Conservation (phyloP, 495 filamentous ascomycete species). For the Rusavskia elegans region DNA sequence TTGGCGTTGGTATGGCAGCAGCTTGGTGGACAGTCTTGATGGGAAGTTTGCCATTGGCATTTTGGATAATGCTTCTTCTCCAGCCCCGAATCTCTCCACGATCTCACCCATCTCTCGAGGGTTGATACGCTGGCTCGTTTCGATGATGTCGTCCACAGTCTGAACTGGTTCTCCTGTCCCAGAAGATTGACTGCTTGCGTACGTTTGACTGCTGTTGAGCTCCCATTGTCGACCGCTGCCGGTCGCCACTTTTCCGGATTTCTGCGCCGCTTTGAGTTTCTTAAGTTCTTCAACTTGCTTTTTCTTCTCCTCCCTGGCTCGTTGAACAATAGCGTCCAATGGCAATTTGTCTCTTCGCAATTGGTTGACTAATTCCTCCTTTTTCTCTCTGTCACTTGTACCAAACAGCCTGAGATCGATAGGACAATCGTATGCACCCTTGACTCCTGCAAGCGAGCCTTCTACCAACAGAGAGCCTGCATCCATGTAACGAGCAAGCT, state of each 20-base stretch:
- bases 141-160: constrained; percentile 46
- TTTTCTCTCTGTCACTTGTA: constrained; percentile 33
- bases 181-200: constrained; percentile 11
- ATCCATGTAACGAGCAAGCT: constrained; percentile 58
- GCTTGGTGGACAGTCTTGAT: constrained; percentile 37
- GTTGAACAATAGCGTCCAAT: constrained; percentile 26
- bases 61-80: constrained; percentile 50
- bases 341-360: constrained; percentile 50
- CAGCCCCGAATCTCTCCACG: constrained; percentile 49
- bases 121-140: constrained; percentile 51
- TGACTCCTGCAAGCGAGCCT: constrained; percentile 45
- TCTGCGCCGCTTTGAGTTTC: constrained; percentile 21
- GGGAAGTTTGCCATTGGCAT: constrained; percentile 66
- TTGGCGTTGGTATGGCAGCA: constrained; percentile 73
- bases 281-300: constrained; percentile 24
- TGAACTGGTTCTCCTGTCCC: constrained; percentile 16
- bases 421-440: constrained; percentile 52
- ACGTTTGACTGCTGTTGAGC: constrained; percentile 4
- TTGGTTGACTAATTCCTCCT: constrained; percentile 35
- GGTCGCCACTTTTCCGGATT: constrained; percentile 14
- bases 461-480: constrained; percentile 40
- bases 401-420: constrained; percentile 52
- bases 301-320: constrained; percentile 33
- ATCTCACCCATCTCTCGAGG: constrained; percentile 51
- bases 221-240: constrained; percentile 10